phyloP scores from a whole-genome alignment of 2,329 filamentous ascomycete genomes.

The Biscogniauxia mediterranea region DNA sequence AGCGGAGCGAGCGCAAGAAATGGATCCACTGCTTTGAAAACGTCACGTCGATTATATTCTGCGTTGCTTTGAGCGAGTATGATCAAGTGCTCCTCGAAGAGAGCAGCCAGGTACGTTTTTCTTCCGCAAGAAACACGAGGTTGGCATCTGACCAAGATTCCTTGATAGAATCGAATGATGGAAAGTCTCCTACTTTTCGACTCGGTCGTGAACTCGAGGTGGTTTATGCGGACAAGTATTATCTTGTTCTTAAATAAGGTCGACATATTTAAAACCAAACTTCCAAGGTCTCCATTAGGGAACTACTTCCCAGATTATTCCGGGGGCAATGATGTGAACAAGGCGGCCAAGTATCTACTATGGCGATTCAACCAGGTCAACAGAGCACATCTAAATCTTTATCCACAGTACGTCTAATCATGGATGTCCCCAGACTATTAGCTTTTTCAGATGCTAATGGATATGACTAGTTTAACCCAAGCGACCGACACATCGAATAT shows the following conservation, averaged over 20 bases:
- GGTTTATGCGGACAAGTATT: constrained; percentile 99
- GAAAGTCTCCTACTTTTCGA: constrained; percentile 95
- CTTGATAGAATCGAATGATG: constrained; percentile 92
- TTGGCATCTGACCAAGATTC: constrained; percentile 15
- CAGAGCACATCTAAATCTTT: constrained; percentile 89
- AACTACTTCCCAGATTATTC: constrained; percentile 99
- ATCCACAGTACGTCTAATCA: constrained; percentile 77
- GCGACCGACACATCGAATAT: constrained; percentile 99
- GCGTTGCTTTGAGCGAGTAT: constrained; percentile 95
- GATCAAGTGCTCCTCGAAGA: constrained; percentile 96
- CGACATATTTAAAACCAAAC: constrained; percentile 94
- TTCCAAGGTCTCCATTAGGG: constrained; percentile 81
- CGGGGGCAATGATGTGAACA: constrained; percentile 95
- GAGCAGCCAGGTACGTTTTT: constrained; percentile 77
- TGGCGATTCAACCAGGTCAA: constrained; percentile 99
- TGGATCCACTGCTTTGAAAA: constrained; percentile 99
- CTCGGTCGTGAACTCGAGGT: constrained; percentile 96
- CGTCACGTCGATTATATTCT: constrained; percentile 99
- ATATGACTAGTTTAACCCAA: constrained; percentile 75
- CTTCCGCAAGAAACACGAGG: neutral
- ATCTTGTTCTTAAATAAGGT: constrained; percentile 99
- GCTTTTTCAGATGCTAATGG: constrained; percentile 17
- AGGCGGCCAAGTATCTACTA: constrained; percentile 93
- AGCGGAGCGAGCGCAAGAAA: constrained; percentile 97
- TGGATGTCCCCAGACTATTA: neutral